Evolutionary conservation across 176 grass and related monocot species (phyloP), one percentile per base, ranked within the genome.

Genomic region (Guadua angustifolia): DNA sequence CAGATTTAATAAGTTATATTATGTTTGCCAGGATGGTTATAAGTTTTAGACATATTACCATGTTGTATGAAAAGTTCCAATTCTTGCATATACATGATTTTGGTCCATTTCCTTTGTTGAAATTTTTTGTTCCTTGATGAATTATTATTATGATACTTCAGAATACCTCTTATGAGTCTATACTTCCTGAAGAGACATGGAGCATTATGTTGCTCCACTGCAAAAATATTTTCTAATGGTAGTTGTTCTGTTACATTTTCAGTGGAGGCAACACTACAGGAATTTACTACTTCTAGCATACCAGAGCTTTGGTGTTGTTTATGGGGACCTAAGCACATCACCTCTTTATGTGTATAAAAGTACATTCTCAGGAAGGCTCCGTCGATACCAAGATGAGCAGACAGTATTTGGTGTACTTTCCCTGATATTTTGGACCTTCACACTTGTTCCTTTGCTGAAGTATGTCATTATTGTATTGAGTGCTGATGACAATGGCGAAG

Each of bases 271-370:
- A n/a, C 83, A 87, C 62, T 92, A 88, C 87, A 92, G 58, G 78
- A 95, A 89, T 74, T 42, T 98, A 13, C 83, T 93, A 10, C 89
- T 98, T 82, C 69, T 98, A 94, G 87, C 93, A 40, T 95, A 98
- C 88, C 96, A 98, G 87, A 98, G 96, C 88, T 95, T 93, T 66
- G 96, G 96, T 77, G 90, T 95, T 68, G 93, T 98, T 40, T 95
- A 95, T 68, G 93, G 96, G 46, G 96, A 98, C 69, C 89, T 98
- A 52, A 93, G 91, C 85, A 98, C 91, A 49, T 98, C 93, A 5
- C 96, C 96, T 44, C 88, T 98, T 35, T 98, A 95, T 14, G 96
- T 95, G 42, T 98, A 87, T 58, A 94, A 86, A 92, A 94, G 87
- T 78, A 91, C 83, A 60, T 98, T 98, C 81, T 87, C 89, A 33